Evolutionary conservation across 352 stramenopile species (phyloP), one percentile per base, ranked within the genome.

Genomic region (Achlya hypogyna): DNA sequence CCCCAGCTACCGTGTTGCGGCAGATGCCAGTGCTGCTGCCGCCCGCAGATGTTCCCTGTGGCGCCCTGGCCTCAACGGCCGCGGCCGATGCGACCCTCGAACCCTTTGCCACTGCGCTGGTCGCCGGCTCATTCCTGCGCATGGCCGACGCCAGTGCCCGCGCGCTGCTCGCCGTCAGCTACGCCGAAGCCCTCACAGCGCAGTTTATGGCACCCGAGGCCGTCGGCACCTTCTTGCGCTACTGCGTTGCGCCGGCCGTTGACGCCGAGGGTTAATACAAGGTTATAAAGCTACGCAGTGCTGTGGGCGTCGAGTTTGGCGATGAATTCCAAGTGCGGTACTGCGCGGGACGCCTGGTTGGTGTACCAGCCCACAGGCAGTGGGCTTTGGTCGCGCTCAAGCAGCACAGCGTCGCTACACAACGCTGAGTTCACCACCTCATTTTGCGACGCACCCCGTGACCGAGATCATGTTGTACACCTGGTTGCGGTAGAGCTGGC

Each of bases 381-480:
- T 9, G 60, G 60, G 29, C 47, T 60, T 22, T 67, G 38, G 14
- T 67, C 60, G 38, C 60, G 45, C 42, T 67, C 60, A 20, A 67
- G 51, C 5, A 58, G 42, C 28, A 67, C 60, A 10, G 60, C 60
- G 34, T 67, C 60, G 23, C 60, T 67, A 67, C 60, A 42, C 25
- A 27, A 91, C 2, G 8, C 25, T 10, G 32, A 53, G 49, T 6
- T 14, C 14, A 14, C 49, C 6, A 54, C 25, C 6, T 14, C 6
- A 71, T 42, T 42, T 90, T 27, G 90, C 85, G 9, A 84, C 81
- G 66, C 94, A 87, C 5, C 87, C 87, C 1, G 84, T 95, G 70
- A 96, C 89, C 62, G 83, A 93, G 53, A 96, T 93, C 84, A 96
- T 94, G 73, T 95, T 95, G 84, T 96, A 96, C 60, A 94, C 85